Percentiles rank a stretch among this genome's conserved stretches.
These are phyloP conservation scores for Pythium dissimile DNA, from an alignment of 352 stramenopile genomes.

Conservation along the genomic window DNA sequence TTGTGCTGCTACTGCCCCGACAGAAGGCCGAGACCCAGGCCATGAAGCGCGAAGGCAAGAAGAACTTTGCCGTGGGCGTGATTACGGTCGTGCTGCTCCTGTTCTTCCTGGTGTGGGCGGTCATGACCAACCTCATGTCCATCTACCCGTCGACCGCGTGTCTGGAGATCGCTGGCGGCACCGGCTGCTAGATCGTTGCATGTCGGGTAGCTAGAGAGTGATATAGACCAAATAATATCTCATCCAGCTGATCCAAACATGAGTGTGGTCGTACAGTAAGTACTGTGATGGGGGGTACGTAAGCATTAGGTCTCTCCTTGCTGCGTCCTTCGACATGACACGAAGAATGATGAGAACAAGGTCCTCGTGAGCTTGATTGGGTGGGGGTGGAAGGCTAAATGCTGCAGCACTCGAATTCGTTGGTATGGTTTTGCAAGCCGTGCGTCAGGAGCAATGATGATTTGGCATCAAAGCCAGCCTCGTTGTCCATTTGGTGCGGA, in stretches of 20 bases:
- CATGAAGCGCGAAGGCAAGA: slow-evolving; percentile 26
- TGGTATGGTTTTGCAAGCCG: too few relatives aligned
- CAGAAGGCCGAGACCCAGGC: slow-evolving; percentile 31
- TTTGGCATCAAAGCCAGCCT: too few relatives aligned
- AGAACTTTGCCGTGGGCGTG: slow-evolving; percentile 18
- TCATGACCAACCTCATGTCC: slow-evolving; percentile 37
- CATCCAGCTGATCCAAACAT: not conserved
- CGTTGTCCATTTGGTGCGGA: too few relatives aligned
- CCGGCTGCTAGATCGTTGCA: slow-evolving; percentile 10
- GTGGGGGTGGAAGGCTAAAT: too few relatives aligned
- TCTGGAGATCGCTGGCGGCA: slow-evolving; percentile 27
- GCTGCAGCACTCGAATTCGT: too few relatives aligned
- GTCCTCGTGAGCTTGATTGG: too few relatives aligned
- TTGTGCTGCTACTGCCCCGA: slow-evolving; percentile 24
- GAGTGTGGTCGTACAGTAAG: too few relatives aligned
- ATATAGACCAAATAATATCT: not conserved
- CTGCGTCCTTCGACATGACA: not conserved
- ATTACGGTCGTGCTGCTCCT: slow-evolving; percentile 22
- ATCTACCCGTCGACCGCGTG: slow-evolving; percentile 32
- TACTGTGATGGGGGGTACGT: too few relatives aligned
- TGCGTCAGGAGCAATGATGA: too few relatives aligned
- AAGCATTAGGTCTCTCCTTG: too few relatives aligned
- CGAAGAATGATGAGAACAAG: too few relatives aligned
- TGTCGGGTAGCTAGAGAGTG: not conserved
- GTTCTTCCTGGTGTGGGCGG: slow-evolving; percentile 24